Evolutionary conservation across 164 flowering plant genomes (phyloP), one percentile per base, ranked within the genome.

Genomic region (Chimonanthus praecox): DNA sequence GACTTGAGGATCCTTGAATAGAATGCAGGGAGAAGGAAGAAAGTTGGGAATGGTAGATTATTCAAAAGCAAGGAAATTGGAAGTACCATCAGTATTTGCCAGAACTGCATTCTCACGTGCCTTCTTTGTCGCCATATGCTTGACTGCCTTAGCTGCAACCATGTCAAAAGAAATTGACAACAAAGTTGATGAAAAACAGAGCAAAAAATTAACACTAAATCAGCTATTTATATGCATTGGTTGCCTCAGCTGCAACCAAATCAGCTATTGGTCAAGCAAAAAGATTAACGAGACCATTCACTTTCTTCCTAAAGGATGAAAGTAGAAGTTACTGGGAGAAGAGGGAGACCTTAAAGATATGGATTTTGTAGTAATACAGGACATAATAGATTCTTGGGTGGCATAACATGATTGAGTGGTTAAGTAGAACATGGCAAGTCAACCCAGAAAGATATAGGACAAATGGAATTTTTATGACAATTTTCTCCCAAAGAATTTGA

Each of bases 101-200:
- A 3, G 16, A 6, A 50, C 1, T 49, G 72, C 49, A 71, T 16
- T 75, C 20, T 69, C 73, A 50, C 64, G 76, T 16, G 80, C 62
- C 76, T 86, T 88, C 72, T 83, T 86, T 54, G 73, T 83, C 49
- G 74, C 84, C 67, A 60, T 75, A 77, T 77, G 71, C 78, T 82
- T 85, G 58, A 71, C 71, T 50, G 80, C 48, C 79, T 75, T 79
- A 73, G 84, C 92, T 90, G 88, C 66, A 63, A 72, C 60, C 64
- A 78, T 51, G 71, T 47, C 2, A 15, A 74, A 54, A 33, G 44
- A 15, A 4, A 58, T 70, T 16, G 54, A 33, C 50, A 9, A 20
- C 7, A 11, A 18, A 47, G 5, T 43, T 8, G 20, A 72, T n/a
- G n/a, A 20, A 7, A 20, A 62, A n/a, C 66, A 63, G 2, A 21